These are phyloP conservation scores for Russula ochroleuca DNA, from an alignment of 768 basidiomycete genomes.

Conservation along the genomic window DNA sequence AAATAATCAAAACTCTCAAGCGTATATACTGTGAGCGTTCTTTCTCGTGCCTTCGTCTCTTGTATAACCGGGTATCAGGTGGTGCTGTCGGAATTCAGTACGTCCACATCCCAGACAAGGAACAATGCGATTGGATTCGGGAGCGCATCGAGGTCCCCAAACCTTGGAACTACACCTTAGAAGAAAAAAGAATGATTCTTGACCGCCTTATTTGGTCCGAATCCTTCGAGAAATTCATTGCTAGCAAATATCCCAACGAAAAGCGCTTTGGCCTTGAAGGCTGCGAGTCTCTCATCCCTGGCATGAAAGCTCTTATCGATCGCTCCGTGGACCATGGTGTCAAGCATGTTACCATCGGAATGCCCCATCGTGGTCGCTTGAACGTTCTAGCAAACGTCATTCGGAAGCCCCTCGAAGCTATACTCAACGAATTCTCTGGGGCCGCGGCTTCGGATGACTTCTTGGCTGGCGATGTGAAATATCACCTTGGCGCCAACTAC, in stretches of 20 bases:
- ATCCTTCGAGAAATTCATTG: slow-evolving; percentile 97
- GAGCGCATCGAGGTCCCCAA: slow-evolving; percentile 92
- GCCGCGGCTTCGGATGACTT: slow-evolving; percentile 60
- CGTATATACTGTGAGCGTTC: slow-evolving; percentile 83
- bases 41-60: neutral
- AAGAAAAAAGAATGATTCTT: slow-evolving; percentile 98
- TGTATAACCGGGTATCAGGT: slow-evolving; percentile 43
- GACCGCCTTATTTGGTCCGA: slow-evolving; percentile 99
- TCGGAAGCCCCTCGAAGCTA: slow-evolving; percentile 96
- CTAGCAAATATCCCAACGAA: slow-evolving; percentile 98
- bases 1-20: slow-evolving; percentile 86
- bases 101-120: slow-evolving; percentile 95
- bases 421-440: slow-evolving; percentile 94
- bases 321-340: slow-evolving; percentile 95
- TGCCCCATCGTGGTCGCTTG: slow-evolving; percentile 98
- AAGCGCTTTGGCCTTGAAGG: slow-evolving; percentile 99
- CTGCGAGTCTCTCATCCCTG: slow-evolving; percentile 94
- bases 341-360: slow-evolving; percentile 95
- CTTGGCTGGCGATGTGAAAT: slow-evolving; percentile 97
- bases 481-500: slow-evolving; percentile 98
- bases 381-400: slow-evolving; percentile 99
- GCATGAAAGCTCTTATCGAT: slow-evolving; percentile 99
- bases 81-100: slow-evolving; percentile 89
- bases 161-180: slow-evolving; percentile 96
- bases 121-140: slow-evolving; percentile 99